Evolutionary conservation across 2,329 filamentous ascomycete species (phyloP).

Genomic region (Blumeriella jaapii): DNA sequence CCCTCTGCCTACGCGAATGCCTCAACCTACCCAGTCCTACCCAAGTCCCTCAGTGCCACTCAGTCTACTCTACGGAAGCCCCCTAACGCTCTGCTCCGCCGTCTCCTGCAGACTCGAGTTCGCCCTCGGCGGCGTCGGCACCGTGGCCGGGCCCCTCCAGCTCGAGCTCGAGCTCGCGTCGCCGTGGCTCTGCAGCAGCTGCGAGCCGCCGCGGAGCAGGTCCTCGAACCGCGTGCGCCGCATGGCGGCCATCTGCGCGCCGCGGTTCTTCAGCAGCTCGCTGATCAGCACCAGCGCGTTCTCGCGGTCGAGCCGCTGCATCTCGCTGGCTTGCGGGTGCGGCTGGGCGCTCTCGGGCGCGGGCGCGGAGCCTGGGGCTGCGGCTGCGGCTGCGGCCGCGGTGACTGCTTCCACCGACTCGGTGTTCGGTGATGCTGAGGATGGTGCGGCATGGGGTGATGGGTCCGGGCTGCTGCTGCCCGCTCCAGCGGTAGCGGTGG

Average conservation of each 20-base stretch:
- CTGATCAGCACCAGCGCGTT: slow-evolving; percentile 49
- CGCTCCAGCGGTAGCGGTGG: slow-evolving; percentile 2
- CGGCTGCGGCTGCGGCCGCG: too few relatives aligned
- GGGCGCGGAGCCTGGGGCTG: slow-evolving; percentile 5
- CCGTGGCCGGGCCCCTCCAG: neutral
- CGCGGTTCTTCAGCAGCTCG: slow-evolving; percentile 38
- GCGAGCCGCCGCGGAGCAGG: slow-evolving; percentile 39
- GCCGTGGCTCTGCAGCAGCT: slow-evolving; percentile 19
- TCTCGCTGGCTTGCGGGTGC: slow-evolving; percentile 28
- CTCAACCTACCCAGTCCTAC: too few relatives aligned
- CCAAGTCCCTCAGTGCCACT: too few relatives aligned
- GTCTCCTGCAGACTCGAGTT: slow-evolving; percentile 12
- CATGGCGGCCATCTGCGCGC: slow-evolving; percentile 31
- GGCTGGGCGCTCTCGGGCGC: slow-evolving; percentile 13
- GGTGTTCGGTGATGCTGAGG: too few relatives aligned
- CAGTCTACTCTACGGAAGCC: slow-evolving; percentile 10
- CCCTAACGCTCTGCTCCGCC: slow-evolving; percentile 9
- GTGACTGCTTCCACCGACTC: too few relatives aligned
- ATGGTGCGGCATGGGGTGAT: neutral
- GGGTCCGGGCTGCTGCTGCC: neutral
- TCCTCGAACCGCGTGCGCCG: slow-evolving; percentile 34
- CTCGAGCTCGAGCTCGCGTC: slow-evolving; percentile 10
- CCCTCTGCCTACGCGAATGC: too few relatives aligned
- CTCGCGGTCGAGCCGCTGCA: slow-evolving; percentile 44
- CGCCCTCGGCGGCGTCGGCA: slow-evolving; percentile 4